These are phyloP conservation scores for Suillus spraguei DNA, from an alignment of 768 basidiomycete genomes.

Conservation along the genomic window DNA sequence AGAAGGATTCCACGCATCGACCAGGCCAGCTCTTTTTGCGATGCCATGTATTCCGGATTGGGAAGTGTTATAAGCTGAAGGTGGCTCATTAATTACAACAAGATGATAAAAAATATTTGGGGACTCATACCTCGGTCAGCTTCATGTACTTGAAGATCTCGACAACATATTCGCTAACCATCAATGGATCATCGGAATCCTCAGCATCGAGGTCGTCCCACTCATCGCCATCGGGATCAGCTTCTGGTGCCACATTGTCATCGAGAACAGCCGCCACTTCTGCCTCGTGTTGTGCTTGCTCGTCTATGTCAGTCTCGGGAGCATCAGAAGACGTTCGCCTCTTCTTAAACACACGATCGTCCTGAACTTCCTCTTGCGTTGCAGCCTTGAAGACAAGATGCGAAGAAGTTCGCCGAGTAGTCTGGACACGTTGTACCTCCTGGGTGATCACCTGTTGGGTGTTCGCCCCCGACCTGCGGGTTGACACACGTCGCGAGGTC, in stretches of 20 bases:
- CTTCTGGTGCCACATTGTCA: constrained; percentile 55
- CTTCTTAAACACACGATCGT: constrained; percentile 68
- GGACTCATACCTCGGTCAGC: constrained; percentile 64
- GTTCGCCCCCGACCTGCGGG: constrained; percentile 34
- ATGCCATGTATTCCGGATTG: constrained; percentile 81
- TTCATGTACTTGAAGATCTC: constrained; percentile 95
- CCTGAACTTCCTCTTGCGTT: constrained; percentile 54
- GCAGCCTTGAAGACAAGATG: constrained; percentile 37
- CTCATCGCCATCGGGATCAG: constrained; percentile 60
- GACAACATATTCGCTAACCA: constrained; percentile 95
- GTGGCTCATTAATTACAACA: not conserved
- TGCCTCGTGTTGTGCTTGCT: constrained; percentile 27
- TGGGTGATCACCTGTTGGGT: constrained; percentile 28
- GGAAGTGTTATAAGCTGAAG: constrained; percentile 76
- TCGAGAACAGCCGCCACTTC: constrained; percentile 46
- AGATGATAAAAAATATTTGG: constrained; percentile 6
- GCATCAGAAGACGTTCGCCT: constrained; percentile 71
- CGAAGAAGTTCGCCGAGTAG: constrained; percentile 36
- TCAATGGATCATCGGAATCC: constrained; percentile 90
- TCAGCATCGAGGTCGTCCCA: constrained; percentile 96
- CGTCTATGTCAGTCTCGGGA: constrained; percentile 52
- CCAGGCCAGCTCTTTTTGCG: constrained; percentile 85
- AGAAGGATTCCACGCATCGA: constrained; percentile 86
- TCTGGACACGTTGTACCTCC: constrained; percentile 29
- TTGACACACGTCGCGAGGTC: constrained; percentile 10